Evolutionary conservation across 306 rosid genomes (phyloP), one percentile per base, ranked within the genome.

Genomic region (Macrotyloma uniflorum): DNA sequence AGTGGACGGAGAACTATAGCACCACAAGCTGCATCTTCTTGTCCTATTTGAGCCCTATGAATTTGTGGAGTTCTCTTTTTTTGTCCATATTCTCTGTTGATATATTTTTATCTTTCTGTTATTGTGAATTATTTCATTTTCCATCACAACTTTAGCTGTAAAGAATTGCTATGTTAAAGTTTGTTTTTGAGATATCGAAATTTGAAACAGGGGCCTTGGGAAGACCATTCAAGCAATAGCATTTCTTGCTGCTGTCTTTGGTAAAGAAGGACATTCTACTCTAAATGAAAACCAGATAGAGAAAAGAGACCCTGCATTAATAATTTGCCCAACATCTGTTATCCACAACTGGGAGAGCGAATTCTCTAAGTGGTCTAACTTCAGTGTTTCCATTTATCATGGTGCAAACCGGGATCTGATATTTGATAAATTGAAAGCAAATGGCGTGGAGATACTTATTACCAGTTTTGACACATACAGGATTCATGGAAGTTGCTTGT

Each of bases 191-290:
- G 19, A 40, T 28, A 43, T 80, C 82, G 71, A 81, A 85, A 88
- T 80, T 76, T 83, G 80, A 79, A 84, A 88, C 84, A 94, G 98
- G 98, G 98, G 97, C 59, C 92, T 94, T 73, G 98, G 98, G 26
- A 94, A 94, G 85, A 94, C 98, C 67, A 92, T 92, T 83, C 98
- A 94, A 76, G 82, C 97, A 49, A 94, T 94, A 89, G 97, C 98
- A 64, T 92, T 92, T 82, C 90, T 94, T 77, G 92, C 97, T 86
- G 97, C 97, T 45, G 83, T 94, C 36, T 94, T 78, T 79, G 92
- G 83, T 63, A 92, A 92, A 83, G 87, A 92, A 83, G 87, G 89
- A 47, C 91, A 89, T 50, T 38, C 42, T 43, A 24, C 54, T 50
- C 72, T 49, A 4, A 80, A 76, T 72, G 92, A 68, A 62, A 76